Base-by-base conservation (phyloP, 306 rosid genomes). In the Gastrolobium bilobum region DNA sequence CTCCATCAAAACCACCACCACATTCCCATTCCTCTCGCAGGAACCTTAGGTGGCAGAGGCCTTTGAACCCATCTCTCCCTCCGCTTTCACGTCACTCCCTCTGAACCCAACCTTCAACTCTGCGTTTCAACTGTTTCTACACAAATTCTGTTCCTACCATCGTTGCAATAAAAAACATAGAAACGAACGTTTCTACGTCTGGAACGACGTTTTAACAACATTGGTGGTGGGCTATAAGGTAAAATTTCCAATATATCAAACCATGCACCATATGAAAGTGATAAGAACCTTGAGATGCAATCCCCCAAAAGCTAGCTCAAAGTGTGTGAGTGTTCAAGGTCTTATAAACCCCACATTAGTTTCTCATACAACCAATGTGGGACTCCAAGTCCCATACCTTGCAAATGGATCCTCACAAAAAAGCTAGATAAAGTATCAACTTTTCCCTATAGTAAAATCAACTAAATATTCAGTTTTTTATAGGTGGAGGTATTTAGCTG, bases 21-120 rank as follows among this genome's bases (percentile, higher is more conserved):
- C 93, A 73, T 86, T 54, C 83, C 52, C 91, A 4, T 89, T 65
- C 72, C 96, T 89, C 74, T 81, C 86, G 0, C 97, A 96, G 56
- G 96, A 91, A 40, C 87, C 98, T 1, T 85, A 93, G 52, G 86
- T 91, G 43, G 96, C 82, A 10, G 97, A 91, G 59, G 77, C 90
- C 3, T 0, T 73, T 20, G 2, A 65, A 14, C 70, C 62, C 56
- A 6, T 6, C 81, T 4, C 71, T 15, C n/a, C 34, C 79, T 2
- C 40, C 29, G 3, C 92, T n/a, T n/a, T n/a, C 2, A 76, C 89
- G 3, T 80, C 97, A 0, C 97, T 96, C 31, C 99, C 99, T 58
- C 99, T 98, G 0, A 93, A 90, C 82, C 99, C 99, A 0, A 89
- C 98, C 76, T 71, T 97, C 0, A n/a, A n/a, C n/a, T n/a, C n/a